Percentiles rank a stretch among this genome's conserved stretches.
phyloP scores from a whole-genome alignment of 345 rosid genomes.

The Noccaea bulbosa region DNA sequence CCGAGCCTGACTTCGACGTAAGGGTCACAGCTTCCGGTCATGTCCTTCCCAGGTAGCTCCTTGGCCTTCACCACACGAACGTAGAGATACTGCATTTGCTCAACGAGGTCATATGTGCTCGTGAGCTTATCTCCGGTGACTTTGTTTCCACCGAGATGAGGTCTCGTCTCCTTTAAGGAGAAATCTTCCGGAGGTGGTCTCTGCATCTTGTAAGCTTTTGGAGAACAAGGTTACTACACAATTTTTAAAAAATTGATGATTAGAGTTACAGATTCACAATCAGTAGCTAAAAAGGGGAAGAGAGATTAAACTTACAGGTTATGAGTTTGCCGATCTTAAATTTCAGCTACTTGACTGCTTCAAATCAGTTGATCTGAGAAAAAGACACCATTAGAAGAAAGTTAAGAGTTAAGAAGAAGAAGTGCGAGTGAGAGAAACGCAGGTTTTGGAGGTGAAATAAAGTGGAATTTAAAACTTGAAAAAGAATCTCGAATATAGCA shows the following conservation, averaged over 20 bases:
- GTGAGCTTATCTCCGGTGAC: constrained; percentile 79
- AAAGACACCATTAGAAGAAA: constrained; percentile 20
- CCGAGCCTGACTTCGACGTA: constrained; percentile 91
- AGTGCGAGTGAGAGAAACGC: background rate
- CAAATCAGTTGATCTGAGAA: constrained; percentile 60
- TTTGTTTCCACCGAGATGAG: constrained; percentile 86
- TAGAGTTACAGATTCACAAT: constrained; percentile 15
- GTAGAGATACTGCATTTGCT: constrained; percentile 92
- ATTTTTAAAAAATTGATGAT: background rate
- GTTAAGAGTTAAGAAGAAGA: background rate
- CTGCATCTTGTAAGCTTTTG: constrained; percentile 58
- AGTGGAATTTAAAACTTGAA: background rate
- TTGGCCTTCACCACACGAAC: constrained; percentile 93
- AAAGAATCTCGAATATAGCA: constrained; percentile 40
- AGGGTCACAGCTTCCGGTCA: constrained; percentile 92
- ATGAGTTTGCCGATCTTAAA: background rate
- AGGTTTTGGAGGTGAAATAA: constrained; percentile 31
- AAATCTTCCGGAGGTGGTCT: constrained; percentile 81
- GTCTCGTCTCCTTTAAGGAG: constrained; percentile 78
- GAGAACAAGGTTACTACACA: constrained; percentile 26
- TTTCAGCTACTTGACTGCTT: constrained; percentile 31
- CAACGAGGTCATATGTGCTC: constrained; percentile 91
- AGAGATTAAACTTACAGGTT: constrained; percentile 37
- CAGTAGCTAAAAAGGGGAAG: constrained; percentile 20
- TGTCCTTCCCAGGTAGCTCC: constrained; percentile 78